phyloP scores from a whole-genome alignment of 2,329 filamentous ascomycete species.

The Fusarium duplospermum region DNA sequence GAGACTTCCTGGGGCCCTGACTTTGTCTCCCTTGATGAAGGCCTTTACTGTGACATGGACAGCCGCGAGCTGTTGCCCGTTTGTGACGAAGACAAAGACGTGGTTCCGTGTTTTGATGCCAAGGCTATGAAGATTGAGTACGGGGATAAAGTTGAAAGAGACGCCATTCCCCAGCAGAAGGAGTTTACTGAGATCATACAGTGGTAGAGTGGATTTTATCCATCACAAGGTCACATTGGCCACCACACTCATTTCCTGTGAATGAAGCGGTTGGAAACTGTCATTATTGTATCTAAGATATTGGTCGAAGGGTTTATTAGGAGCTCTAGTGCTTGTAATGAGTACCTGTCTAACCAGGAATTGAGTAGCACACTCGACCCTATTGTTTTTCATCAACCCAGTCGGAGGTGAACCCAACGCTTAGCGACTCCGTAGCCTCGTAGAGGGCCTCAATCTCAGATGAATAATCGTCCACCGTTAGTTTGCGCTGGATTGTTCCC shows the following conservation, averaged over 20 bases:
- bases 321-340: no score
- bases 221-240: not conserved
- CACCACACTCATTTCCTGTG: not conserved
- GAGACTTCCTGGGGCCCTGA: not conserved
- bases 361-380: no score
- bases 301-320: no score
- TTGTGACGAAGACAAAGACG: not conserved
- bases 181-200: not conserved
- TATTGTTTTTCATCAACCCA: not conserved
- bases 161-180: not conserved
- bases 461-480: slow-evolving; percentile 19
- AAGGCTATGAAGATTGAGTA: not conserved
- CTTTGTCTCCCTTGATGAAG: not conserved
- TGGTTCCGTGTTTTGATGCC: not conserved
- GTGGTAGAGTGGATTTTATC: not conserved
- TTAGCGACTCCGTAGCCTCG: not conserved
- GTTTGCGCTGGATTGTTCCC: slow-evolving; percentile 53
- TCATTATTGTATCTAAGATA: no score
- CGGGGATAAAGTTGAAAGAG: not conserved
- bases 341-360: no score
- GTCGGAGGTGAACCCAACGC: not conserved
- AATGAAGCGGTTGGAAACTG: no score
- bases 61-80: not conserved
- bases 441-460: slow-evolving; percentile 19
- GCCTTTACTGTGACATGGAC: not conserved